Evolutionary conservation across 306 rosid species (phyloP).

Genomic region (Fragaria ananassa): DNA sequence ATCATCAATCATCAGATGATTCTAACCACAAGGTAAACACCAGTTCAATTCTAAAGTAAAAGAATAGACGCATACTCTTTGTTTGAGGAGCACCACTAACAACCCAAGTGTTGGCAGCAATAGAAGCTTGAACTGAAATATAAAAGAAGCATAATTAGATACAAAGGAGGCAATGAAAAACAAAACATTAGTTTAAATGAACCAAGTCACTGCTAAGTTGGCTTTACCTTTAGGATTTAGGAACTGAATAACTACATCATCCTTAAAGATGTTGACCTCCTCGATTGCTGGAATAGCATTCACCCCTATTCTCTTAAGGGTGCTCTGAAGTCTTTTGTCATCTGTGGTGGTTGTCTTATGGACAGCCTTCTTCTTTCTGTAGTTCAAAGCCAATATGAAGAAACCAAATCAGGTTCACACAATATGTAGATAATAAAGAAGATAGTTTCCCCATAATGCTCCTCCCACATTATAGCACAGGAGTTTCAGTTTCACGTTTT

Average conservation of each 20-base stretch:
- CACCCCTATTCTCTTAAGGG: slow-evolving; percentile 97
- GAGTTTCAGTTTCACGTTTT: not conserved
- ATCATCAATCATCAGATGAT: not conserved
- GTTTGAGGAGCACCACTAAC: slow-evolving; percentile 97
- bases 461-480: not conserved
- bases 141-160: not conserved
- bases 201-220: not conserved
- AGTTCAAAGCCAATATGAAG: slow-evolving; percentile 4
- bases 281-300: slow-evolving; percentile 94
- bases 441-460: not conserved
- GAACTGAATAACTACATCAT: slow-evolving; percentile 92
- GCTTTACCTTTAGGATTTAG: slow-evolving; percentile 75
- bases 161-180: not conserved
- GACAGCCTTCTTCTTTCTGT: slow-evolving; percentile 98
- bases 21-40: not conserved
- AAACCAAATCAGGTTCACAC: not conserved
- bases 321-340: slow-evolving; percentile 95
- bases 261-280: slow-evolving; percentile 95
- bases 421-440: not conserved
- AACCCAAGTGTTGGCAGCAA: slow-evolving; percentile 98
- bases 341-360: slow-evolving; percentile 97
- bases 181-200: not conserved
- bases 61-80: slow-evolving; percentile 55
- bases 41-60: not conserved
- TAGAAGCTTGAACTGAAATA: slow-evolving; percentile 91